Percentiles rank a stretch among this genome's conserved stretches.
Evolutionary conservation across 345 rosid species (phyloP).

Genomic region (Theobroma cacao): DNA sequence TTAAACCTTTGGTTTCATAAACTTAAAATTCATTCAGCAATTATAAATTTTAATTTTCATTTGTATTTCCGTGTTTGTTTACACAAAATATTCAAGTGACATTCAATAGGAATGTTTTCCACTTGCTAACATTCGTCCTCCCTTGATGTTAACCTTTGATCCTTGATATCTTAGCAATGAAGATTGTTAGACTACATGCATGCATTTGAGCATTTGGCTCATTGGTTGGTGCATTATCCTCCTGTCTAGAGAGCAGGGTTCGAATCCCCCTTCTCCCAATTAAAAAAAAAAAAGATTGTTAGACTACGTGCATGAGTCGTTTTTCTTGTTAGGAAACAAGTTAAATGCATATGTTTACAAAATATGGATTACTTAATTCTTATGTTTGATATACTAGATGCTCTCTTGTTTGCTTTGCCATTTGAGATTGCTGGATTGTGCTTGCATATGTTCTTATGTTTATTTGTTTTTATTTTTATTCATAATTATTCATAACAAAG

Average conservation of each 20-base stretch:
- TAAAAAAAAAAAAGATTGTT: no score
- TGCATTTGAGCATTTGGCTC: no score
- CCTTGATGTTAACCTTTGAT: background rate
- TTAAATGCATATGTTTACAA: background rate
- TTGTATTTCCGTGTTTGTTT: background rate
- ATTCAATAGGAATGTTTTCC: background rate
- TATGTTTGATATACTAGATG: background rate
- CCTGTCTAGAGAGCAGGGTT: no score
- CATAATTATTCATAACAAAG: no score
- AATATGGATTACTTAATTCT: background rate
- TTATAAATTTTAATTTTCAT: no score
- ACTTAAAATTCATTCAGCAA: background rate
- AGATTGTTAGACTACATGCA: background rate
- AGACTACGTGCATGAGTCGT: background rate
- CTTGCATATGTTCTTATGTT: background rate
- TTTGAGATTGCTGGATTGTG: background rate
- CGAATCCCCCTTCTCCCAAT: no score
- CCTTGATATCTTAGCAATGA: background rate
- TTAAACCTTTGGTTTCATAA: background rate
- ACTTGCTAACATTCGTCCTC: background rate
- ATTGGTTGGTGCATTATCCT: no score
- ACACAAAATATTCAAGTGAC: background rate
- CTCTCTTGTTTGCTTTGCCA: background rate
- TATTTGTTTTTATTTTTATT: background rate
- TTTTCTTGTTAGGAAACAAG: background rate